Percentiles rank a stretch among this genome's conserved stretches.
These are phyloP conservation scores for Linum trigynum DNA, from an alignment of 345 rosid species.

Conservation along the genomic window DNA sequence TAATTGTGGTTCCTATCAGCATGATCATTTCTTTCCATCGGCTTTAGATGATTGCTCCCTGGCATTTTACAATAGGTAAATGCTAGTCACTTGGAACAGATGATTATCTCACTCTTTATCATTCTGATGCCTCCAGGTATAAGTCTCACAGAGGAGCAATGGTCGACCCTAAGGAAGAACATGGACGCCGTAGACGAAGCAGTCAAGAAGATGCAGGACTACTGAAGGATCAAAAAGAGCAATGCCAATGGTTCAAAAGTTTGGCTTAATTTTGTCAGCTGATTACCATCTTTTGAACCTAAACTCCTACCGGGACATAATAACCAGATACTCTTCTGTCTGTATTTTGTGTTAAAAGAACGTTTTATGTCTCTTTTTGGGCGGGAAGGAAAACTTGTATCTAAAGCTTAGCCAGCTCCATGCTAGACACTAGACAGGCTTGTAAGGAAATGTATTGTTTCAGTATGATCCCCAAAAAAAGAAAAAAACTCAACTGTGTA, in stretches of 20 bases:
- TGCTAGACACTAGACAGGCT: too few relatives aligned
- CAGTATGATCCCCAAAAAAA: too few relatives aligned
- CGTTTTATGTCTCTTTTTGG: too few relatives aligned
- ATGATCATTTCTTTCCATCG: neutral
- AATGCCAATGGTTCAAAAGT: neutral
- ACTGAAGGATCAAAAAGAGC: neutral
- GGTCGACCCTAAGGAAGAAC: constrained; percentile 53
- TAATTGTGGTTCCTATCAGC: neutral
- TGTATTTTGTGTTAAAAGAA: too few relatives aligned
- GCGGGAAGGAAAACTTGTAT: too few relatives aligned
- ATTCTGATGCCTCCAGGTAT: constrained; percentile 43
- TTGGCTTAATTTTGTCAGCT: too few relatives aligned
- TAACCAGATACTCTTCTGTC: too few relatives aligned
- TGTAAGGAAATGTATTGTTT: too few relatives aligned
- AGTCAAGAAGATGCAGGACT: constrained; percentile 51
- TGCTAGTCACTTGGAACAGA: neutral
- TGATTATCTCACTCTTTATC: neutral
- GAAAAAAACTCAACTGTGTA: too few relatives aligned
- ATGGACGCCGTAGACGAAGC: constrained; percentile 66
- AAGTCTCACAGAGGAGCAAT: constrained; percentile 80
- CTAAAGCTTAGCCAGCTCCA: too few relatives aligned
- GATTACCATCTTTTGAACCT: too few relatives aligned
- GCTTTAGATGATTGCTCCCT: neutral
- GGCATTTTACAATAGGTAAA: neutral
- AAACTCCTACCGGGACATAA: too few relatives aligned